Percentiles rank a stretch among this genome's conserved stretches.
These are phyloP conservation scores for Pyrenochaeta sp. DNA, from an alignment of 2,329 filamentous ascomycete species.

Conservation along the genomic window DNA sequence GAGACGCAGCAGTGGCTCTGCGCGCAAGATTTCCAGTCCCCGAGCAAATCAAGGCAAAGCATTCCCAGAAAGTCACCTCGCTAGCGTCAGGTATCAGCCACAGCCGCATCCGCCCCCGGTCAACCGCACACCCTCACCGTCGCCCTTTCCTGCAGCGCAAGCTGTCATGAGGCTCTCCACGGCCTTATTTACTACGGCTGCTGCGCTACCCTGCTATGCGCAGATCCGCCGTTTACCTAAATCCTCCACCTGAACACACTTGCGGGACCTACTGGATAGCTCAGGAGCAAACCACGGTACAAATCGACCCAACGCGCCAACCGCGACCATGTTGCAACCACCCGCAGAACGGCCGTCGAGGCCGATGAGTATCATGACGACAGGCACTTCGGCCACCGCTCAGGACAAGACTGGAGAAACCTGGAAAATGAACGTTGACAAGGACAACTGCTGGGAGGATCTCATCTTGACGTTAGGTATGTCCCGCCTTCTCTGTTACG, in stretches of 20 bases:
- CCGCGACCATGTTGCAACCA: conserved; percentile 37
- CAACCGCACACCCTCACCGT: conserved; percentile 10
- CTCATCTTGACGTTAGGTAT: conserved; percentile 56
- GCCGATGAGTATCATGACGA: conserved; percentile 46
- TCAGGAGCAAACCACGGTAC: conserved; percentile 13
- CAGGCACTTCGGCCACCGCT: conserved; percentile 43
- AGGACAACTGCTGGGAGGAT: conserved; percentile 58
- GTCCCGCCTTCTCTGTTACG: conserved; percentile 17
- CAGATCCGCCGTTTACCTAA: conserved; percentile 12
- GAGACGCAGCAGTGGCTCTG: conserved; percentile 25
- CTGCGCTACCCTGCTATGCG: conserved; percentile 27
- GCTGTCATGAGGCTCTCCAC: conserved; percentile 36
- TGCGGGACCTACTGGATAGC: conserved; percentile 1
- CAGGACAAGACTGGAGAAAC: conserved; percentile 53
- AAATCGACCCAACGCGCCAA: conserved; percentile 23
- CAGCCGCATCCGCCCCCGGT: conserved; percentile 31
- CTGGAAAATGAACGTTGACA: conserved; percentile 52
- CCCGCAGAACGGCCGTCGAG: conserved; percentile 38
- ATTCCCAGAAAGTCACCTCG: conserved; percentile 2
- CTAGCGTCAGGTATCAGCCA: conserved; percentile 32
- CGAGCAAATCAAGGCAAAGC: conserved; percentile 22
- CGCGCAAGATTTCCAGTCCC: conserved; percentile 2
- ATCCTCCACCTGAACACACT: conserved; percentile 11
- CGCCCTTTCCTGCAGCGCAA: conserved; percentile 15
- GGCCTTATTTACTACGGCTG: conserved; percentile 32